Percentiles rank a stretch among this genome's conserved stretches.
phyloP scores from a whole-genome alignment of 2,329 filamentous ascomycete species.

The Alternaria sp. region DNA sequence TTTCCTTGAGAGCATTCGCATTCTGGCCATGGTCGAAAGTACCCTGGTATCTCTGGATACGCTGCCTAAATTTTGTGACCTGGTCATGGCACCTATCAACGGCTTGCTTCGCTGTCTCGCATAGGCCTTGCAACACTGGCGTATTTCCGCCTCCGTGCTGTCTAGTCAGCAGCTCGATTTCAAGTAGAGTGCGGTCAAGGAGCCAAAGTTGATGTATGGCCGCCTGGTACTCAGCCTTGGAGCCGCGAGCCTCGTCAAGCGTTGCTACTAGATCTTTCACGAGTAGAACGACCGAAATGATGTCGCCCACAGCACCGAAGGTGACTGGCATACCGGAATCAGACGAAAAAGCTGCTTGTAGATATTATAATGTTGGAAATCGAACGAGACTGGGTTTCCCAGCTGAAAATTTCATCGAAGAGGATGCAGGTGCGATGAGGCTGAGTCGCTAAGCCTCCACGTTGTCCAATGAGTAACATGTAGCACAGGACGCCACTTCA shows the following conservation, averaged over 20 bases:
- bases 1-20: slow-evolving; percentile 5
- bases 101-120: background rate
- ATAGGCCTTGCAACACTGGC: background rate
- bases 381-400: no score
- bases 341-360: no score
- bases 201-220: slow-evolving; percentile 5
- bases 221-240: slow-evolving; percentile 40
- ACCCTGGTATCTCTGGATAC: background rate
- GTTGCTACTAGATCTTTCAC: slow-evolving; percentile 40
- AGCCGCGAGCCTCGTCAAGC: slow-evolving; percentile 40
- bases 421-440: background rate
- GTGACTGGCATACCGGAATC: background rate
- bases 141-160: slow-evolving; percentile 1
- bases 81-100: background rate
- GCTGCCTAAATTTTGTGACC: background rate
- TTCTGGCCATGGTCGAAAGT: background rate
- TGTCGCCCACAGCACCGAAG: slow-evolving; percentile 22
- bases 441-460: slow-evolving; percentile 1
- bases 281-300: slow-evolving; percentile 37
- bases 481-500: background rate
- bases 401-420: no score
- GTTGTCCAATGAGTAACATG: background rate
- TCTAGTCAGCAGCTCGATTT: slow-evolving; percentile 4
- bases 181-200: no score
- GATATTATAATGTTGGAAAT: no score